Base-by-base conservation (phyloP, 2,329 filamentous ascomycete genomes). In the Thyridium curvatum region DNA sequence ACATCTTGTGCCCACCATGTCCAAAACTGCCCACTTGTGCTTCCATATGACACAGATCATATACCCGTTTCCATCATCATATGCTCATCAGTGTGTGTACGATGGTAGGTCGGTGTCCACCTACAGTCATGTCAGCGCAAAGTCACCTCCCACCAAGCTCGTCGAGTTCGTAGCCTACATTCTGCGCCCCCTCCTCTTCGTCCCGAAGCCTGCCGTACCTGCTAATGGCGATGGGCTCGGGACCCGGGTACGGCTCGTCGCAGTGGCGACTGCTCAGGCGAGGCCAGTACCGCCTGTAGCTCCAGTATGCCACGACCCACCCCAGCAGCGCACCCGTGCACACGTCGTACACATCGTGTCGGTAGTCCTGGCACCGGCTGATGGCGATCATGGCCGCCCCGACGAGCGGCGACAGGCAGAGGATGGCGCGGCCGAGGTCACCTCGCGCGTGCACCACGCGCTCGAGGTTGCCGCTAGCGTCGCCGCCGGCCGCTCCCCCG, bases 271-370 rank as follows among this genome's bases (percentile, higher is more conserved):
- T 74, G 9, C 65, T 64, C 40, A 83, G 56, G 21, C 61, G 58
- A 7, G 79, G 79, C 68, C 76, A 84, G 53, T 82, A 80, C 46
- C 78, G 61, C 44, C 79, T 63, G 52, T 85, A 85, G 46, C 75
- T 82, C 68, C 79, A 84, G 52, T 79, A 79, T 3, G 79, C 74
- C 21, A 84, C 61, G 4, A 62, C 56, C 55, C 73, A 73, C 4
- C 82, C 82, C 12, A 86, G 61, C 18, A 74, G 55, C 0, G 74
- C 74, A 1, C 82, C 82, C 6, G 74, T 68, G 37, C 69, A 74
- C 12, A 86, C 80, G 51, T 86, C 82, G 45, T 81, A 84, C 3
- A 84, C 80, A 46, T 86, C 81, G 49, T 86, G 82, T 35, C 82
- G 64, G 52, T 86, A 85, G 56, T 84, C 81, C 58, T 85, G 73